Evolutionary conservation across 192 early-diverging fungal species (phyloP).

Genomic region (Coemansia sp.): DNA sequence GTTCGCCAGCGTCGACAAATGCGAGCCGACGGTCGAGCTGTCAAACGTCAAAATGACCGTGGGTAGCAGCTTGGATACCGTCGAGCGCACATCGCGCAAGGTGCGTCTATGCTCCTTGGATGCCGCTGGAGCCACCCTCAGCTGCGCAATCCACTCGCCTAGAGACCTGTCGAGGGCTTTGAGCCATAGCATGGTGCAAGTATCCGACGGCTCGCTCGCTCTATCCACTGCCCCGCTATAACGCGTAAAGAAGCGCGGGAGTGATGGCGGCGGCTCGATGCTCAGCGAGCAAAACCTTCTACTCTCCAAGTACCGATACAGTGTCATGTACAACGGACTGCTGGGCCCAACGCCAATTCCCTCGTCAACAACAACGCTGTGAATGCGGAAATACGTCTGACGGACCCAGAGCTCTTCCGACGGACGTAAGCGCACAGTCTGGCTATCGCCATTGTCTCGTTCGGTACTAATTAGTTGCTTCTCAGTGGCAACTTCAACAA

Average conservation of each 20-base stretch:
- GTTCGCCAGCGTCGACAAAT: conserved; percentile 46
- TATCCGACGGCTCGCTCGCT: conserved; percentile 18
- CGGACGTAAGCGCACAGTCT: background rate
- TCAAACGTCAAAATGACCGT: conserved; percentile 49
- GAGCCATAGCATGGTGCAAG: conserved; percentile 46
- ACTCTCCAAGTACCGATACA: conserved; percentile 38
- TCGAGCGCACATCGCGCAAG: conserved; percentile 31
- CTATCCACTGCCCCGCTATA: conserved; percentile 20
- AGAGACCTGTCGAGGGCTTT: conserved; percentile 30
- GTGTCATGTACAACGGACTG: conserved; percentile 31
- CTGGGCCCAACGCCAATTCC: conserved; percentile 6
- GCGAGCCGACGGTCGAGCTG: conserved; percentile 5
- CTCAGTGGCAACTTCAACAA: conserved; percentile 28
- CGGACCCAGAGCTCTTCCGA: conserved; percentile 29
- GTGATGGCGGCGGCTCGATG: conserved; percentile 49
- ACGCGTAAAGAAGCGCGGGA: conserved; percentile 53
- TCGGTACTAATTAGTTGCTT: conserved; percentile 8
- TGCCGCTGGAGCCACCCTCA: background rate
- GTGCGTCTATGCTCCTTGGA: conserved; percentile 19
- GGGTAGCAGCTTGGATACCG: conserved; percentile 51
- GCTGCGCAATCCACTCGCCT: conserved; percentile 19
- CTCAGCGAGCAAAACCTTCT: conserved; percentile 34
- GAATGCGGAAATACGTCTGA: conserved; percentile 37
- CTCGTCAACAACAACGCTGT: conserved; percentile 17
- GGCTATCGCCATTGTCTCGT: background rate